phyloP scores from a whole-genome alignment of 2,329 filamentous ascomycete genomes.

The Colletotrichum endophyticum region DNA sequence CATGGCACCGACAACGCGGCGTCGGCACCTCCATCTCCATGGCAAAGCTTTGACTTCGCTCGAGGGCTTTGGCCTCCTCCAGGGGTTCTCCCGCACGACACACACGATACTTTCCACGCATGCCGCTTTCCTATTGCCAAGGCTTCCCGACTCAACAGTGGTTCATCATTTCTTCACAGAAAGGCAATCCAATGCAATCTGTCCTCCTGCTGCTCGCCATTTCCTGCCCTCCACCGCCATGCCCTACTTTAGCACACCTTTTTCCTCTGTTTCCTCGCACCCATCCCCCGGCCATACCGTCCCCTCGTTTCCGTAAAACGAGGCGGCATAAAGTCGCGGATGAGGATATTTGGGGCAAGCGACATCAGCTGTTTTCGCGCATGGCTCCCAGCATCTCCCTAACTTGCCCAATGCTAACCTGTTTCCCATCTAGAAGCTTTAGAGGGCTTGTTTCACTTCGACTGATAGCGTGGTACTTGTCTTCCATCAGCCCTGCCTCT shows the following conservation, averaged over 20 bases:
- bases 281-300: background rate
- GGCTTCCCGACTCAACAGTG: background rate
- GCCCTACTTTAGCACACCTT: background rate
- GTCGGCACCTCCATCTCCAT: conserved; percentile 12
- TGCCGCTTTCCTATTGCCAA: conserved; percentile 4
- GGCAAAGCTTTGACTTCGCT: conserved; percentile 20
- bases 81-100: conserved; percentile 14
- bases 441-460: conserved; percentile 8
- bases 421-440: conserved; percentile 8
- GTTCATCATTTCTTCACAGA: conserved; percentile 11
- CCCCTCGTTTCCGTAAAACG: conserved; percentile 8
- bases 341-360: background rate
- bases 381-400: conserved; percentile 11
- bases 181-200: background rate
- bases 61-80: conserved; percentile 1
- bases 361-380: conserved; percentile 3
- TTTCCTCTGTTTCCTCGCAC: background rate
- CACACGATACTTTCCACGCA: conserved; percentile 5
- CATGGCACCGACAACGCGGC: conserved; percentile 7
- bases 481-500: background rate
- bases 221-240: background rate
- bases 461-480: background rate
- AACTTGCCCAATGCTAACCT: background rate
- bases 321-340: conserved; percentile 8
- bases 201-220: background rate